Conservation (phyloP, 371 early-diverging fungal species). For the Mortierella sp. region DNA sequence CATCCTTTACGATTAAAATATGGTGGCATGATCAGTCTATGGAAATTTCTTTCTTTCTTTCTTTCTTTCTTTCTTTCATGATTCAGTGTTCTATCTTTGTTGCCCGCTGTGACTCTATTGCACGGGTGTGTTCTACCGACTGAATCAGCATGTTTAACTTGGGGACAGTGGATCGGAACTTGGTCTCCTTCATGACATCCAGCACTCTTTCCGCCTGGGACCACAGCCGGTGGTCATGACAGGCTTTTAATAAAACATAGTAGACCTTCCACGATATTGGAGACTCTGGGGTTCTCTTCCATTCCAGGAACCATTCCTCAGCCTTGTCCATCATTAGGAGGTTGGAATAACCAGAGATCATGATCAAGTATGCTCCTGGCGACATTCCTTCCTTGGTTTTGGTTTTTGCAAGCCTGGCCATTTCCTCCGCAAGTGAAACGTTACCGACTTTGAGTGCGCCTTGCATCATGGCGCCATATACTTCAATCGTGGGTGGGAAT, state of each 20-base stretch:
- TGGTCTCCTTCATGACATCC: conserved; percentile 19
- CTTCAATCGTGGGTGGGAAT: conserved; percentile 30
- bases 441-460: conserved; percentile 31
- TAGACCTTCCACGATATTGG: conserved; percentile 19
- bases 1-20: not conserved
- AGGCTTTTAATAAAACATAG: conserved; percentile 27
- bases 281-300: not conserved
- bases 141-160: conserved; percentile 23
- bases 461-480: conserved; percentile 49
- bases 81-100: not conserved
- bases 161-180: conserved; percentile 20
- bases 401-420: conserved; percentile 27
- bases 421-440: conserved; percentile 34
- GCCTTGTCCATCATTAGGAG: conserved; percentile 38
- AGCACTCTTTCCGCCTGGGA: conserved; percentile 22
- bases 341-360: conserved; percentile 40
- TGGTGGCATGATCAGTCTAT: not conserved
- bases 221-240: conserved; percentile 35
- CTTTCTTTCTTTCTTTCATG: not conserved
- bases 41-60: not conserved
- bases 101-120: not conserved
- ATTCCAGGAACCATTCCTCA: conserved; percentile 28
- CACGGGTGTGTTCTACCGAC: conserved; percentile 2
- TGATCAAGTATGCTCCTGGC: conserved; percentile 31
- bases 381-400: conserved; percentile 31